phyloP scores from a whole-genome alignment of 768 basidiomycete genomes.

The Fibroporia radiculosa region DNA sequence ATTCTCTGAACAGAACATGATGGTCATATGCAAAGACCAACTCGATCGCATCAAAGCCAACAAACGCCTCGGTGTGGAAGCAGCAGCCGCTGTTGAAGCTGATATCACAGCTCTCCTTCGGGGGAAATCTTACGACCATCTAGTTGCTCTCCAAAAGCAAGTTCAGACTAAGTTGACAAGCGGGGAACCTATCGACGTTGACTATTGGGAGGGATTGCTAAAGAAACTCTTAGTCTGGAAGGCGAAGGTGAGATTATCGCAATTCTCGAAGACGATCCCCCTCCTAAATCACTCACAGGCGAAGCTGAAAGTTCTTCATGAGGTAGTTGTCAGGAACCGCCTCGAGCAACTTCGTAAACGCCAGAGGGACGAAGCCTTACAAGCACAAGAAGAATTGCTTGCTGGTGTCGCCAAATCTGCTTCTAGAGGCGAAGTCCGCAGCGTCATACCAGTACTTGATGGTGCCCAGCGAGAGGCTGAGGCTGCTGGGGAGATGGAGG shows the following conservation, averaged over 20 bases:
- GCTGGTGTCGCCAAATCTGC: conserved; percentile 67
- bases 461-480: conserved; percentile 29
- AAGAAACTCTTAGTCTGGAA: conserved; percentile 95
- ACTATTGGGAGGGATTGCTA: conserved; percentile 94
- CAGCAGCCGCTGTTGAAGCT: conserved; percentile 73
- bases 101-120: conserved; percentile 77
- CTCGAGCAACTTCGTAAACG: conserved; percentile 92
- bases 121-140: conserved; percentile 81
- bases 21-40: conserved; percentile 91
- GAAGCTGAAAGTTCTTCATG: conserved; percentile 86
- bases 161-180: conserved; percentile 85
- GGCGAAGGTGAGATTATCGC: conserved; percentile 69
- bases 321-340: conserved; percentile 93
- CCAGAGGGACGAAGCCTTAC: conserved; percentile 92
- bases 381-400: conserved; percentile 85
- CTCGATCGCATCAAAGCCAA: conserved; percentile 65
- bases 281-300: conserved; percentile 42
- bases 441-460: conserved; percentile 25
- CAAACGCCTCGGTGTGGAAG: conserved; percentile 58
- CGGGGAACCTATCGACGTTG: conserved; percentile 91
- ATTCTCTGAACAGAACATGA: conserved; percentile 67
- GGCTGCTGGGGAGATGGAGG: conserved; percentile 60
- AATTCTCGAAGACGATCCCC: background rate
- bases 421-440: conserved; percentile 36
- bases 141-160: conserved; percentile 73